phyloP scores from a whole-genome alignment of 2,329 filamentous ascomycete genomes.

The Cylindrodendrum hubeiense region DNA sequence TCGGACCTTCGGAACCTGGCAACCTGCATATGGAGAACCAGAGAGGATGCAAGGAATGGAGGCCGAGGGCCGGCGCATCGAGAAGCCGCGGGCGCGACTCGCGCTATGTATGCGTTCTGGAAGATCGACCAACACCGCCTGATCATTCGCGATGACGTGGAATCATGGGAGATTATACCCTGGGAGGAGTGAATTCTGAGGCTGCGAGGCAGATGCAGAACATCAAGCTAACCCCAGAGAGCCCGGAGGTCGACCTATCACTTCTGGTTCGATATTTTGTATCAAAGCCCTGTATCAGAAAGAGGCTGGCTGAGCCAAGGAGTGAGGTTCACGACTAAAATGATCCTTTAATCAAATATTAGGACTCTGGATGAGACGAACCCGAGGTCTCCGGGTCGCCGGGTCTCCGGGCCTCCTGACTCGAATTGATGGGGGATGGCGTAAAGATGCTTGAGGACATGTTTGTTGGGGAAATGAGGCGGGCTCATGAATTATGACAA shows the following conservation, averaged over 20 bases:
- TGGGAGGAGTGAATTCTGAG: conserved; percentile 58
- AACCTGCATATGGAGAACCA: conserved; percentile 77
- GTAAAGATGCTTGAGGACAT: neutral
- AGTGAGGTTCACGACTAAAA: neutral
- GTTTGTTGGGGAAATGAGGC: neutral
- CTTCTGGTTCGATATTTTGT: neutral
- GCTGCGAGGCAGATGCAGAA: neutral
- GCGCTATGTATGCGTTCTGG: conserved; percentile 75
- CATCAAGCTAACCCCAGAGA: neutral
- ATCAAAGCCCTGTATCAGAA: neutral
- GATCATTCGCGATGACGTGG: conserved; percentile 73
- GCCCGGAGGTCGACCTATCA: neutral
- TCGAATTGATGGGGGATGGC: conserved; percentile 1
- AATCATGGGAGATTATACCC: conserved; percentile 72
- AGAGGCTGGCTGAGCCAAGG: neutral
- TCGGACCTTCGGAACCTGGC: conserved; percentile 80
- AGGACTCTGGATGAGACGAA: neutral
- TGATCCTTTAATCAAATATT: neutral
- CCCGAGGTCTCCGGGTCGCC: neutral
- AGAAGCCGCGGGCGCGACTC: conserved; percentile 75
- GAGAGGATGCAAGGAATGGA: conserved; percentile 70
- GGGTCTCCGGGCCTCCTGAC: neutral
- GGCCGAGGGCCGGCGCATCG: conserved; percentile 70
- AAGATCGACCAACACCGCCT: conserved; percentile 78
- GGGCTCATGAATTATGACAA: conserved; percentile 2